phyloP scores from a whole-genome alignment of 805 yeast species.

The Saccharomycopsis malanga region DNA sequence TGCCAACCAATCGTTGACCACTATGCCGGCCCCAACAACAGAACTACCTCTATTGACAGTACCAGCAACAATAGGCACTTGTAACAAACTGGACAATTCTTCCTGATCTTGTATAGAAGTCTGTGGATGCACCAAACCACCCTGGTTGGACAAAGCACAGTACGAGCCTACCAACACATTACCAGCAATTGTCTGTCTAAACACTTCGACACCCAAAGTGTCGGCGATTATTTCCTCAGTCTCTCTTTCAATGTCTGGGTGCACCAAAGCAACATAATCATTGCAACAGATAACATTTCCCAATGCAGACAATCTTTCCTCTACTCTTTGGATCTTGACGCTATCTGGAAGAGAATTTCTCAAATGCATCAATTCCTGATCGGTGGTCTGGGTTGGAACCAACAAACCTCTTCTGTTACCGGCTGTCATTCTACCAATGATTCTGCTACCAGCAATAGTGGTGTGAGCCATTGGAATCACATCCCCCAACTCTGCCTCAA shows the following conservation, averaged over 20 bases:
- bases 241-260: constrained; percentile 98
- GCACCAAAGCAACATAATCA: constrained; percentile 97
- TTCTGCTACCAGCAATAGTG: constrained; percentile 96
- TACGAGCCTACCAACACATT: constrained; percentile 96
- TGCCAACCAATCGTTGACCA: constrained; percentile 96
- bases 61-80: constrained; percentile 98
- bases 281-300: constrained; percentile 98
- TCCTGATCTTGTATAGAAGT: constrained; percentile 97
- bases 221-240: constrained; percentile 98
- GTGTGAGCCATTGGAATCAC: constrained; percentile 94
- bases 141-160: constrained; percentile 91
- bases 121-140: constrained; percentile 97
- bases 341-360: constrained; percentile 94
- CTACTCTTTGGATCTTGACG: constrained; percentile 95
- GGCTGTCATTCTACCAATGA: constrained; percentile 96
- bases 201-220: constrained; percentile 96
- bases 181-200: constrained; percentile 98
- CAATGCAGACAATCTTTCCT: constrained; percentile 91
- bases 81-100: constrained; percentile 89
- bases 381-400: constrained; percentile 97
- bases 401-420: constrained; percentile 96
- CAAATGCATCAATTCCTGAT: constrained; percentile 95
- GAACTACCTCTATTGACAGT: constrained; percentile 96
- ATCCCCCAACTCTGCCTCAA: constrained; percentile 96
- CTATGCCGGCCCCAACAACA: constrained; percentile 98